Conservation (phyloP, 441 rosid genomes). For the Brassica hybrid region DNA sequence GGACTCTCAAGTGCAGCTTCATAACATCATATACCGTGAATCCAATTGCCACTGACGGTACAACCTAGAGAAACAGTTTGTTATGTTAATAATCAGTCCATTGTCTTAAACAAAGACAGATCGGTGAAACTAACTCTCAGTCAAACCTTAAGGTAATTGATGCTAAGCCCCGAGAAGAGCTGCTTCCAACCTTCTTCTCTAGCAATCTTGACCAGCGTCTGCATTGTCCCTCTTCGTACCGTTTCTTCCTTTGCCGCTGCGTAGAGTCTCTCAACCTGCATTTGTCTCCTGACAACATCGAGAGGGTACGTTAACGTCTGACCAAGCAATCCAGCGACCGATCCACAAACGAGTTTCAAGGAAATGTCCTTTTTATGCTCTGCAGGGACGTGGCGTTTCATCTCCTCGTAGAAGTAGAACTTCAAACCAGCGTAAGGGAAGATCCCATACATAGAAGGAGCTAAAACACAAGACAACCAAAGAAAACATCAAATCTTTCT, state of each 20-base stretch:
- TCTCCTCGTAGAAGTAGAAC: conserved; percentile 94
- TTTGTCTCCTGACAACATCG: conserved; percentile 96
- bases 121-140: conserved; percentile 12
- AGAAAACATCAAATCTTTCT: conserved; percentile 13
- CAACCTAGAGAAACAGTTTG: conserved; percentile 57
- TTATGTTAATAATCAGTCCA: not conserved
- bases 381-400: conserved; percentile 83
- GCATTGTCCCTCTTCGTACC: conserved; percentile 65
- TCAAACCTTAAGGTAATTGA: conserved; percentile 84
- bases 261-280: conserved; percentile 85
- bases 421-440: conserved; percentile 78
- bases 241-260: conserved; percentile 52
- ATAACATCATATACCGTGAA: conserved; percentile 88
- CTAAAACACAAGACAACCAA: conserved; percentile 16
- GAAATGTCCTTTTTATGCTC: conserved; percentile 71
- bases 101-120: conserved; percentile 10
- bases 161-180: conserved; percentile 87
- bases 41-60: conserved; percentile 91
- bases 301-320: conserved; percentile 97
- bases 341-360: conserved; percentile 82
- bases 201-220: conserved; percentile 62
- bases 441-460: too few species aligned
- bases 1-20: conserved; percentile 81
- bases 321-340: conserved; percentile 85
- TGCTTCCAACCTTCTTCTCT: conserved; percentile 93